Base-by-base conservation (phyloP, 2,329 filamentous ascomycete species). In the Colletotrichum lupini region DNA sequence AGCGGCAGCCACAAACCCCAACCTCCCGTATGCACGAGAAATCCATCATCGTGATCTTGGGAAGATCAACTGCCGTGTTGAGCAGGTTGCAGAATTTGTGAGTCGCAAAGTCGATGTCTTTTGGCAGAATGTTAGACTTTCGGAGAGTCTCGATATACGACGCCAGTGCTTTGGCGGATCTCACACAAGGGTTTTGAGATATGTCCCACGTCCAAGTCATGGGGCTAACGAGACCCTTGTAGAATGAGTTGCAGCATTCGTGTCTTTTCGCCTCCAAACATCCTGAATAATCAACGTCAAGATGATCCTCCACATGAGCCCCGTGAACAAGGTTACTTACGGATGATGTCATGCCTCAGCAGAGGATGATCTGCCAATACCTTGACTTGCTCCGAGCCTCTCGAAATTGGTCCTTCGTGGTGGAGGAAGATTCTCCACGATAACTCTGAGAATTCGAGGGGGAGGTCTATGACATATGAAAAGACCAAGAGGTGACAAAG, bases 401-500 rank as follows among this genome's bases (percentile, higher is more conserved):
- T 42, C 35, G 37, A 69, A 42, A 76, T 66, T n/a, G 75, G 66
- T 12, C 75, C 75, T 46, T 76, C 49, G 24, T 76, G 74, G 32
- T 68, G 53, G 4, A 76, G 66, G 4, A 76, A 73, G 11, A 76
- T 64, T 19, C 66, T 67, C 74, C 75, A 76, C 5, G 72, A 72
- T 35, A 76, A 56, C 8, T 74, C 74, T 7, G 70, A 67, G 24
- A 76, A 76, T n/a, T 75, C 67, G 6, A 65, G 37, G 7, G 61
- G 68, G 16, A 76, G 68, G 28, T 76, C 64, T 26, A 73, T 53
- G 16, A 75, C 74, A 58, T 76, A 76, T 5, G 74, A 73, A 22
- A 76, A 76, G 19, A 76, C 67, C 22, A 76, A 14, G 14, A 76
- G 52, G 46, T 70, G 68, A 32, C 75, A 76, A 55, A 76, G 69